Evolutionary conservation across 2,329 filamentous ascomycete species (phyloP).

Genomic region (Talaromyces sp.): DNA sequence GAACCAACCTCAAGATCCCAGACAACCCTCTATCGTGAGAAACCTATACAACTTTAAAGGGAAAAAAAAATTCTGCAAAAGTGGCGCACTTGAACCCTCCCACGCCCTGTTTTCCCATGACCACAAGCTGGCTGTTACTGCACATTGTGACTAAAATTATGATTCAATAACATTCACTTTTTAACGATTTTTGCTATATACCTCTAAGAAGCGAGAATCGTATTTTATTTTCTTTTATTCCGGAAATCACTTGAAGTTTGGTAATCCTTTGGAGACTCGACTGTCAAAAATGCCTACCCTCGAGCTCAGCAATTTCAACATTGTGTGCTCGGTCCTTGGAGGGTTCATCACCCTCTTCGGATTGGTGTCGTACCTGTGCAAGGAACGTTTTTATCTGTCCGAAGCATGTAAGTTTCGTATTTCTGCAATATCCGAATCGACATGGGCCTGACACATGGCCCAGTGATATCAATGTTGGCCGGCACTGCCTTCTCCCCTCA

Average conservation of each 20-base stretch:
- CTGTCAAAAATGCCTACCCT: constrained; percentile 55
- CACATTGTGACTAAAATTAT: constrained; percentile 15
- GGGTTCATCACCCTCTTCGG: constrained; percentile 90
- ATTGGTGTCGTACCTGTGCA: constrained; percentile 80
- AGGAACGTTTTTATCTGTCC: constrained; percentile 86
- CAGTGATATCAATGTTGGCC: constrained; percentile 77
- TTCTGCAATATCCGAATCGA: neutral
- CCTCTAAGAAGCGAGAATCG: neutral
- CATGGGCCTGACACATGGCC: neutral
- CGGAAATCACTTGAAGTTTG: neutral
- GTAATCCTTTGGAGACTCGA: neutral
- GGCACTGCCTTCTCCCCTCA: constrained; percentile 75
- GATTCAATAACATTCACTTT: constrained; percentile 36
- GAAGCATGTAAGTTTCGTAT: constrained; percentile 66
- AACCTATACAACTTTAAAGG: neutral
- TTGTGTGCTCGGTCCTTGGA: constrained; percentile 72
- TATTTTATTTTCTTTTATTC: neutral
- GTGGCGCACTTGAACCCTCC: constrained; percentile 1
- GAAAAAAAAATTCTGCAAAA: neutral
- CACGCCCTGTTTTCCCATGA: neutral
- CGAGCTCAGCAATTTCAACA: constrained; percentile 73
- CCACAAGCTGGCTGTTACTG: constrained; percentile 2
- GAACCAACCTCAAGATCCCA: neutral
- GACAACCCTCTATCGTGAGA: neutral
- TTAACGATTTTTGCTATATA: constrained; percentile 4